Evolutionary conservation across 2,329 filamentous ascomycete species (phyloP).

Genomic region (Penicillium polonicum): DNA sequence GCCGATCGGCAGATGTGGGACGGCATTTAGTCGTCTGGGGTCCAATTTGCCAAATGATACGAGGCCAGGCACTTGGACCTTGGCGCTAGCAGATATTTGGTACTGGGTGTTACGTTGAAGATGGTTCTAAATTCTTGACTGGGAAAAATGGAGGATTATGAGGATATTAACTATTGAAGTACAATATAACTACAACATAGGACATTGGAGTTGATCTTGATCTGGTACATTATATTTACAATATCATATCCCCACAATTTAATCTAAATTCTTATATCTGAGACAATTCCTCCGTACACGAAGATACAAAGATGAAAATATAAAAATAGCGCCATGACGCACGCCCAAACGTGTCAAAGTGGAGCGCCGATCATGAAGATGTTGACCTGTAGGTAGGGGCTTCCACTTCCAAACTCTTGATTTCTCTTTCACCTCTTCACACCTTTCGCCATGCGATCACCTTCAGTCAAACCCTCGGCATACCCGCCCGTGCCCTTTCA

Average conservation of each 20-base stretch:
- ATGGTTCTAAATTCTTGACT: constrained; percentile 54
- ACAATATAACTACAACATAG: too few species aligned
- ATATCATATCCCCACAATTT: background rate
- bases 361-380: constrained; percentile 20
- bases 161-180: background rate
- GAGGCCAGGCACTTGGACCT: constrained; percentile 47
- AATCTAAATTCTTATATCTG: background rate
- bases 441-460: constrained; percentile 29
- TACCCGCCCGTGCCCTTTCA: constrained; percentile 45
- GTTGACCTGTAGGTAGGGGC: background rate
- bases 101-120: constrained; percentile 54
- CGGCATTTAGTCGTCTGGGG: constrained; percentile 7
- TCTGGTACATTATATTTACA: too few species aligned
- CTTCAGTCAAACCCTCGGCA: constrained; percentile 38
- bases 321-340: constrained; percentile 48
- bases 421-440: constrained; percentile 1
- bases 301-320: background rate
- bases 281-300: background rate
- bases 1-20: constrained; percentile 47
- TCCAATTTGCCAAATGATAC: constrained; percentile 1
- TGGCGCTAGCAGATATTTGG: constrained; percentile 47
- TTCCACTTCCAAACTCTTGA: background rate
- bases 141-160: constrained; percentile 39
- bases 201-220: too few species aligned
- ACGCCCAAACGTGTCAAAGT: constrained; percentile 77